Evolutionary conservation across 345 rosid species (phyloP).

Genomic region (Salix caprea): DNA sequence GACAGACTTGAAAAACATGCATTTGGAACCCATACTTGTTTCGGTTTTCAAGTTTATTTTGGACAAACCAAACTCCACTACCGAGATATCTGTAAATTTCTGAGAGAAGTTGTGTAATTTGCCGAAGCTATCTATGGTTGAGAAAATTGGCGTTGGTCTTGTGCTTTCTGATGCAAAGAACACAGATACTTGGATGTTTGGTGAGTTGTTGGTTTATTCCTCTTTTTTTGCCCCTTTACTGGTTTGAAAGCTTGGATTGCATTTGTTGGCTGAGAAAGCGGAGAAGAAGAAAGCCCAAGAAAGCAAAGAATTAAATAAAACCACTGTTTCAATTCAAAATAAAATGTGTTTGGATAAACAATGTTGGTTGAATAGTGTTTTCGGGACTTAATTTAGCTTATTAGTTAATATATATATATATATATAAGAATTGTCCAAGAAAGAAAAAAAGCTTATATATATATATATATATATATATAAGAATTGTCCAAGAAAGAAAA

Average conservation of each 20-base stretch:
- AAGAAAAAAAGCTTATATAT: too few species aligned
- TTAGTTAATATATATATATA: too few species aligned
- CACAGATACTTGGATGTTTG: slow-evolving; percentile 41
- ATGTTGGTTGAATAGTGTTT: too few species aligned
- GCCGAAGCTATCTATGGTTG: slow-evolving; percentile 49
- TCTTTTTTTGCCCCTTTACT: neutral
- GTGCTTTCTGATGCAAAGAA: slow-evolving; percentile 61
- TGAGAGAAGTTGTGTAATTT: slow-evolving; percentile 43
- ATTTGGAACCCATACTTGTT: slow-evolving; percentile 44
- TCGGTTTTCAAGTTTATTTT: slow-evolving; percentile 48
- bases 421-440: too few species aligned
- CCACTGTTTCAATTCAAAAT: too few species aligned
- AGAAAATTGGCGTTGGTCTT: slow-evolving; percentile 67
- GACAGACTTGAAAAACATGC: slow-evolving; percentile 37
- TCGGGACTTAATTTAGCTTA: too few species aligned
- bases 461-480: too few species aligned
- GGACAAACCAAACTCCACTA: slow-evolving; percentile 52
- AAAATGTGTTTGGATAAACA: too few species aligned
- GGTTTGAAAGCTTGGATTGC: neutral
- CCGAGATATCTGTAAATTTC: slow-evolving; percentile 46
- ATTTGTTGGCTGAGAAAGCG: neutral
- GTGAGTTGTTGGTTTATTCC: slow-evolving; percentile 32
- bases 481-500: too few species aligned
- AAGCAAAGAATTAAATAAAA: too few species aligned
- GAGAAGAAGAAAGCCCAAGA: too few species aligned